A percentile compares a stretch with the other conserved stretches of the same genome.
Evolutionary conservation across 768 basidiomycete genomes (phyloP).

Genomic region (Amyloporia xantha): DNA sequence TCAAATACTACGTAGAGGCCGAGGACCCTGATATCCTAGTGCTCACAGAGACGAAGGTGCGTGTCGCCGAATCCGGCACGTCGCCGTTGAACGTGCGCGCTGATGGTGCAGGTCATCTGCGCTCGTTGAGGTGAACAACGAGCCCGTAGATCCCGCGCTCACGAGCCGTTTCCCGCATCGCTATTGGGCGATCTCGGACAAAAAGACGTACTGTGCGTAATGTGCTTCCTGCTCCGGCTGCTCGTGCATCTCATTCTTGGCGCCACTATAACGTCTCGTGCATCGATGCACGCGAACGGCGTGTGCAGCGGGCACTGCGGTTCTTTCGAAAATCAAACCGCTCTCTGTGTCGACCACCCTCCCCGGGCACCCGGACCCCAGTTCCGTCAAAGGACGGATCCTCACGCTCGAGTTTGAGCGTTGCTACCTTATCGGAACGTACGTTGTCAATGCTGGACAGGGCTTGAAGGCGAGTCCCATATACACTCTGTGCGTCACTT

Average conservation of each 20-base stretch:
- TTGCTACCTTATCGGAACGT: constrained; percentile 69
- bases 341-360: constrained; percentile 56
- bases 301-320: constrained; percentile 67
- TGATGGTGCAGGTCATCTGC: background rate
- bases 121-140: constrained; percentile 56
- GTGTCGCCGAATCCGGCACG: background rate
- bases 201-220: constrained; percentile 69
- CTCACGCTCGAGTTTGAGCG: constrained; percentile 74
- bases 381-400: constrained; percentile 65
- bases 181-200: constrained; percentile 71
- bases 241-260: background rate
- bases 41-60: constrained; percentile 81
- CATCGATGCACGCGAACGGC: background rate
- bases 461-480: constrained; percentile 53
- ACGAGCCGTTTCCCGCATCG: constrained; percentile 57
- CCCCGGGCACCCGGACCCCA: constrained; percentile 68
- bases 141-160: constrained; percentile 53
- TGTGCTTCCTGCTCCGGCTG: background rate
- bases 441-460: constrained; percentile 79
- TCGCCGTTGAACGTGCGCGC: background rate
- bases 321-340: constrained; percentile 74
- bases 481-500: background rate
- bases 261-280: background rate
- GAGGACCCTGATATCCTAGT: constrained; percentile 83
- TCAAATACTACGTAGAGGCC: constrained; percentile 75